phyloP scores from a whole-genome alignment of 257 asterid species.

The Solanum arcanum region DNA sequence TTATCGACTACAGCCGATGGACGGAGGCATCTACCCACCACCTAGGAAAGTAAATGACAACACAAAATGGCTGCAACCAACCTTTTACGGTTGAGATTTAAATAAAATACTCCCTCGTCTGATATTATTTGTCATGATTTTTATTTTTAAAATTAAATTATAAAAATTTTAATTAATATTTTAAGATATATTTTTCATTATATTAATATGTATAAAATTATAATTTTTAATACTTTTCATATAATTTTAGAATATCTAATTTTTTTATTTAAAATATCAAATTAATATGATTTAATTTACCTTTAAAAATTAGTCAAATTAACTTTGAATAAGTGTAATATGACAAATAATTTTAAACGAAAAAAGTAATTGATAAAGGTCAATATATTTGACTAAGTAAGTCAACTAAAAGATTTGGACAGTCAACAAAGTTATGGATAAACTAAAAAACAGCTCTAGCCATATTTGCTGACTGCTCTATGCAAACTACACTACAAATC shows the following conservation, averaged over 20 bases:
- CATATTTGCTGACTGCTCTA: background rate
- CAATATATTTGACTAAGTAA: background rate
- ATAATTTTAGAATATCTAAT: too few species aligned
- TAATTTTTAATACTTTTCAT: too few species aligned
- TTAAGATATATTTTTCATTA: too few species aligned
- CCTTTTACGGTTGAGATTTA: background rate
- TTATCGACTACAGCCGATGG: too few species aligned
- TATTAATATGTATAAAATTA: too few species aligned
- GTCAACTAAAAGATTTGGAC: background rate
- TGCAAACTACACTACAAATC: background rate
- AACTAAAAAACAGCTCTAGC: background rate
- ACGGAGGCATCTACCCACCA: background rate
- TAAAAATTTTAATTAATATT: too few species aligned
- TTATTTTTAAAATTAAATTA: too few species aligned
- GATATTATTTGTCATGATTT: too few species aligned
- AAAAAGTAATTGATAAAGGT: background rate
- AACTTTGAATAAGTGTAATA: accelerated
- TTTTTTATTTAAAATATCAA: too few species aligned
- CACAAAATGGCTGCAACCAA: background rate
- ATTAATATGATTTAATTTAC: too few species aligned
- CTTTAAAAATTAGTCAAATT: too few species aligned
- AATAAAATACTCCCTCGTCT: accelerated
- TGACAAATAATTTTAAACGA: accelerated
- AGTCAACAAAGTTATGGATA: background rate
- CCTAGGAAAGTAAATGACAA: background rate